Conservation (phyloP, 2,329 filamentous ascomycete species). For the Calycina herbarum region DNA sequence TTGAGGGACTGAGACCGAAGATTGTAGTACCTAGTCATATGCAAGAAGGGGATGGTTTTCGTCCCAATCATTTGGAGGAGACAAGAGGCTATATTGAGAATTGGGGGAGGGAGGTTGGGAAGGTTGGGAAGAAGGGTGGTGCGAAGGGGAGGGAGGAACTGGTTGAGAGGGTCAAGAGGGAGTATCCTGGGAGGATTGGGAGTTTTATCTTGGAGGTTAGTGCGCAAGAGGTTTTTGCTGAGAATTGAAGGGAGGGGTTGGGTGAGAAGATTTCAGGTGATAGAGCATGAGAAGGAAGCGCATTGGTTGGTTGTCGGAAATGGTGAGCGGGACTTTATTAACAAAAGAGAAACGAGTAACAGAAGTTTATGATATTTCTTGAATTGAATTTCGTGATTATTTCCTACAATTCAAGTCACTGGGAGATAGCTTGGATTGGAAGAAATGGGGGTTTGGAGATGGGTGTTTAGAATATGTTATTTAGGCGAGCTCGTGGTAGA, state of each 20-base stretch:
- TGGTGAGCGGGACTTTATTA: too few relatives aligned
- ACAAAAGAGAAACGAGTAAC: too few relatives aligned
- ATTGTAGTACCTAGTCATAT: constrained; percentile 4
- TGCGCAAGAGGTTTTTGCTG: background rate
- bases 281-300: background rate
- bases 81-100: constrained; percentile 2
- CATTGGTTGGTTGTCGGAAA: too few relatives aligned
- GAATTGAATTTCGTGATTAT: too few relatives aligned
- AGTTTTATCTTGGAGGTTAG: background rate
- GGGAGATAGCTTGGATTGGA: too few relatives aligned
- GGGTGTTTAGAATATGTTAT: too few relatives aligned
- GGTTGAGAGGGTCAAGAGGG: background rate
- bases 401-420: too few relatives aligned
- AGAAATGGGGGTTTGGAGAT: too few relatives aligned
- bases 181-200: background rate
- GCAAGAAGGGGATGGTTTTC: background rate
- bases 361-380: too few relatives aligned
- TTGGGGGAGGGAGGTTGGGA: background rate
- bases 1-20: background rate
- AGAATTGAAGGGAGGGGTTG: background rate
- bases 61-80: background rate
- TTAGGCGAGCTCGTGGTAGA: too few relatives aligned
- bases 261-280: background rate
- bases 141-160: constrained; percentile 1
- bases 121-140: background rate